Evolutionary conservation across 371 early-diverging fungal genomes (phyloP).

Genomic region (Catenaria anguillulae): DNA sequence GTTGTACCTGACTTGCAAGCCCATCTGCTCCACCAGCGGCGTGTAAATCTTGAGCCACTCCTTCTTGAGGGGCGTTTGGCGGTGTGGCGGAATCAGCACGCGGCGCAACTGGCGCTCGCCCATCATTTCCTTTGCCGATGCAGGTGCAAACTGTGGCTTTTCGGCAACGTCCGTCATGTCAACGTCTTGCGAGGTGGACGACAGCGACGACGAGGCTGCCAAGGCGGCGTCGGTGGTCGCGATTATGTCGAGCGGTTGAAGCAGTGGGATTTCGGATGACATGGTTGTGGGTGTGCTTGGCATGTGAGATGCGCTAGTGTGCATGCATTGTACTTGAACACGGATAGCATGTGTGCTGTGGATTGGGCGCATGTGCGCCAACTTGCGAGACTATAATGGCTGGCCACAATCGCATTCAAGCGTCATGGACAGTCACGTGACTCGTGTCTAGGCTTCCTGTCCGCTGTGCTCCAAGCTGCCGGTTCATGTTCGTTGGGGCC

Average conservation of each 20-base stretch:
- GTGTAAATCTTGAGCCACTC: slow-evolving; percentile 97
- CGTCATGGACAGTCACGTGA: no score
- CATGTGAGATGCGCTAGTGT: no score
- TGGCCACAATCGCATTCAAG: no score
- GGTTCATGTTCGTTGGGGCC: no score
- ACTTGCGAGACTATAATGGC: no score
- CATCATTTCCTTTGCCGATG: slow-evolving; percentile 11
- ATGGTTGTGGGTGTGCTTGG: no score
- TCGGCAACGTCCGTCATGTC: not conserved
- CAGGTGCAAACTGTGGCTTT: not conserved
- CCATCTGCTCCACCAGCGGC: slow-evolving; percentile 95
- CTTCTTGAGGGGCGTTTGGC: slow-evolving; percentile 80
- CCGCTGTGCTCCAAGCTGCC: no score
- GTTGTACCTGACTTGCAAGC: slow-evolving; percentile 95
- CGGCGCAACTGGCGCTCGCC: slow-evolving; percentile 40
- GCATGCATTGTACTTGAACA: no score
- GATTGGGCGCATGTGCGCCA: no score
- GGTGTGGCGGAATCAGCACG: slow-evolving; percentile 83
- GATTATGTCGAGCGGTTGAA: not conserved
- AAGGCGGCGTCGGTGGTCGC: not conserved
- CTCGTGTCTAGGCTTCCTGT: no score
- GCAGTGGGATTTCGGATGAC: no score
- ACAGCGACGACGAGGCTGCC: not conserved
- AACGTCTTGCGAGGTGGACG: not conserved
- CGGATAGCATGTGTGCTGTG: no score